Percentiles rank a stretch among this genome's conserved stretches.
Conservation (phyloP, 2,329 filamentous ascomycete species). For the Pyrenophora graminea region DNA sequence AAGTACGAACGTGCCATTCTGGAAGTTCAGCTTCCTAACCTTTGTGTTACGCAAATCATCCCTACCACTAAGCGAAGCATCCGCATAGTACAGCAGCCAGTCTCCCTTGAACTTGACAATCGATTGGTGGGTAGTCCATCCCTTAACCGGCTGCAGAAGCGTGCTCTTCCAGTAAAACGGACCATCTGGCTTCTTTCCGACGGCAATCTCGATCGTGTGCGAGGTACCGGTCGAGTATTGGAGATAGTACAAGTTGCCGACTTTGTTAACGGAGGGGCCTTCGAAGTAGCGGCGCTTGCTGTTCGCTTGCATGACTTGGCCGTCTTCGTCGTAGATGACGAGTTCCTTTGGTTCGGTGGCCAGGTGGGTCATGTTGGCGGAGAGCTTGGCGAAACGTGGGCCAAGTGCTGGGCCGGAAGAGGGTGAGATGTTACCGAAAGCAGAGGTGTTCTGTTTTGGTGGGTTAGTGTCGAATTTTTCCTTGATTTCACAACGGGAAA, state of each 20-base stretch:
- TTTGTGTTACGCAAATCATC: constrained; percentile 10
- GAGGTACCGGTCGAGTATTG: constrained; percentile 77
- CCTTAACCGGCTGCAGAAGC: constrained; percentile 73
- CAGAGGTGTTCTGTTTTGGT: constrained; percentile 15
- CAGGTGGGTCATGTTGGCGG: constrained; percentile 67
- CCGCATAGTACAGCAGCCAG: constrained; percentile 77
- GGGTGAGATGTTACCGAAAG: constrained; percentile 7
- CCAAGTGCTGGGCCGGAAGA: constrained; percentile 57
- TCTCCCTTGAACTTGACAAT: constrained; percentile 71
- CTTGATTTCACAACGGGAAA: too few relatives aligned
- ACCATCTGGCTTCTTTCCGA: constrained; percentile 64
- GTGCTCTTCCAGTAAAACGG: constrained; percentile 72
- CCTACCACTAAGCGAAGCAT: constrained; percentile 64
- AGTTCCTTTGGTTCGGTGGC: constrained; percentile 60
- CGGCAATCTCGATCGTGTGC: constrained; percentile 72
- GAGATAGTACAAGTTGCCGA: constrained; percentile 69
- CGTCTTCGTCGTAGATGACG: constrained; percentile 64
- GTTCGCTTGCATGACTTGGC: constrained; percentile 64
- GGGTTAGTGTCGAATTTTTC: background rate
- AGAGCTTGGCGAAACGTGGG: constrained; percentile 67
- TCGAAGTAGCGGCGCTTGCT: constrained; percentile 77
- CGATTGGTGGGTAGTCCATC: constrained; percentile 80
- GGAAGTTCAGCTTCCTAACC: constrained; percentile 9
- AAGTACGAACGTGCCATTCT: constrained; percentile 6
- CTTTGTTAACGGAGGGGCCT: constrained; percentile 76